Base-by-base conservation (phyloP, 2,329 filamentous ascomycete genomes). In the Apiospora malaysiana region DNA sequence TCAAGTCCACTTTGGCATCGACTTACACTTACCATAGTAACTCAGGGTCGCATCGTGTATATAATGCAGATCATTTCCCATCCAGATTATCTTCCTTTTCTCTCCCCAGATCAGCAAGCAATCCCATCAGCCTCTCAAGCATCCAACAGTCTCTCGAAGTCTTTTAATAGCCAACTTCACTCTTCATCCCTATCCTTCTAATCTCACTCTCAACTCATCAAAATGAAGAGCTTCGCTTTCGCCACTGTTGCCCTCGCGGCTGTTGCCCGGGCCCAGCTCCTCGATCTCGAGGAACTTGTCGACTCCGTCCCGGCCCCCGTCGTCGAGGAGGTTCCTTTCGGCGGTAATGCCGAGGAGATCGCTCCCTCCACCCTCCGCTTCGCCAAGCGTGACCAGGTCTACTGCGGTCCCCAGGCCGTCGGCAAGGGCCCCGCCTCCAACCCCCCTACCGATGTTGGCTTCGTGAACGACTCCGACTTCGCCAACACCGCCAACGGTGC, bases 361-460 rank as follows among this genome's bases (percentile, higher is more conserved):
- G 12, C 56, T 9, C 10, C 56, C 56, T 59, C 51, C 27, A 59
- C 8, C 1, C 32, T 63, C 9, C 56, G 56, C 56, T 63, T n/a
- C 56, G 56, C 56, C 32, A 63, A 63, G 56, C 56, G 56, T 27
- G 66, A 67, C 42, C 68, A 74, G 21, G 42, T 5, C 66, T 68
- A 73, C 25, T 79, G 78, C 67, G 65, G 72, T 8, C 67, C 74
- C 10, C 72, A 76, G 56, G 72, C 76, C 7, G 56, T 56, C 10
- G 80, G 80, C 2, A 70, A 74, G n/a, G 79, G 79, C n/a, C 79
- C 79, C 27, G 69, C 74, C 3, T 74, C 78, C 32, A n/a, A 40
- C 16, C 16, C 18, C 10, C 16, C 9, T 32, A 81, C 78, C 6
- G 74, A 73, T 23, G 72, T 67, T 42, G 77, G 74, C 8, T 83